phyloP scores from a whole-genome alignment of 169 alveolate genomes.

The Eimeria acervulina region DNA sequence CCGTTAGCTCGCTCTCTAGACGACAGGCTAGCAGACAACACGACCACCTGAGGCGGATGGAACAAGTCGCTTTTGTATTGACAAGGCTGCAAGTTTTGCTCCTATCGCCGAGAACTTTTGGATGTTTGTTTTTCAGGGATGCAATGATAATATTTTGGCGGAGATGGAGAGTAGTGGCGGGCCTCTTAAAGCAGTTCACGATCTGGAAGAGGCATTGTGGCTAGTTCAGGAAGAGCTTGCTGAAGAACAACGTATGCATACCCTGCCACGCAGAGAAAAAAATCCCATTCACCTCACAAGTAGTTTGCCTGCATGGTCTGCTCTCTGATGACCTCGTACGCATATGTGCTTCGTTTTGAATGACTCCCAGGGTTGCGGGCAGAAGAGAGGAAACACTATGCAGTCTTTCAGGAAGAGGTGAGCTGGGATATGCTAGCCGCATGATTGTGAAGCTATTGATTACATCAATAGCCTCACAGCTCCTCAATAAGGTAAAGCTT shows the following conservation, averaged over 20 bases:
- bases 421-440: not conserved
- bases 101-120: not conserved
- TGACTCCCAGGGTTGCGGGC: slow-evolving; percentile 61
- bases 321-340: not conserved
- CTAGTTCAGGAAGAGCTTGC: slow-evolving; percentile 71
- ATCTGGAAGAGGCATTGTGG: slow-evolving; percentile 72
- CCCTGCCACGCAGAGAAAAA: not conserved
- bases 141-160: not conserved
- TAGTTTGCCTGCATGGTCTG: not conserved
- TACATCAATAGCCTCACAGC: not conserved
- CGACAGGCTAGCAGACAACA: not conserved
- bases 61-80: not conserved
- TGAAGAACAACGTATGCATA: slow-evolving; percentile 57
- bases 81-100: not conserved
- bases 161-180: not conserved
- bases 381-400: slow-evolving; percentile 49
- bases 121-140: slow-evolving; percentile 33
- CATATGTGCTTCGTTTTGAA: not conserved
- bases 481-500: not conserved
- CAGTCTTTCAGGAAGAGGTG: slow-evolving; percentile 66
- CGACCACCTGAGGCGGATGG: not conserved
- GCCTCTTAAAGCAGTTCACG: slow-evolving; percentile 19
- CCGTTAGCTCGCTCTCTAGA: not conserved
- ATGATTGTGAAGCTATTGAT: too few species aligned
- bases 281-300: not conserved